Evolutionary conservation across 2,329 filamentous ascomycete genomes (phyloP), one percentile per base, ranked within the genome.

Genomic region (Lachnellula occidentalis): DNA sequence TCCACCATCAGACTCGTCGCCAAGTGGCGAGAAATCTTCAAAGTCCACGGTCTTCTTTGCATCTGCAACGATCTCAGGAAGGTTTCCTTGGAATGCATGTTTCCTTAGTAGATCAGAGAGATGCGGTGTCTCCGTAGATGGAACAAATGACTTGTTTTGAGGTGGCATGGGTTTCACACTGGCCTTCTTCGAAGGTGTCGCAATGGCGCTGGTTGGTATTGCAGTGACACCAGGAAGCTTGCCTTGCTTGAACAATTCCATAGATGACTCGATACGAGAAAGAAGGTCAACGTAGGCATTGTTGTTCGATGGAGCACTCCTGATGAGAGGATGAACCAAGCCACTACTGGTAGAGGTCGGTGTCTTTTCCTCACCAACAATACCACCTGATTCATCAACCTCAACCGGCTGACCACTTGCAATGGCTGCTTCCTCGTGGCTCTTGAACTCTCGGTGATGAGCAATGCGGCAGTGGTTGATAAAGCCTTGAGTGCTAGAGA

Each of bases 381-480:
- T 68, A 51, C 72, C 71, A 45, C 77, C 77, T 27, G 71, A 71
- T 51, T 87, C 83, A 60, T 87, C 80, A 59, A 82, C 76, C 64
- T 95, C 88, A 55, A 96, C 83, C 12, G 87, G 83, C 62, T 92
- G 86, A 50, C 94, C 94, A 64, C 90, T 95, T 56, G 88, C 87
- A 53, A 92, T 80, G 34, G 92, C 94, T 58, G 94, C 94, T 66
- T 92, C 90, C 70, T 97, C 92, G 67, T 99, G 94, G 64, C 90
- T 96, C 73, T 95, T 92, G 76, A 92, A 97, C 60, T 95, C 91
- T 56, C 90, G 82, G 69, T 87, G 88, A 73, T 99, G 94, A 24
- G 92, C 91, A 65, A 99, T 97, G 54, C 94, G 90, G 70, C 92
- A 97, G 69, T 99, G 94, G 68, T 99, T 99, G 74, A 99, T 94